Evolutionary conservation across 441 rosid genomes (phyloP).

Genomic region (Theobroma grandiflorum): DNA sequence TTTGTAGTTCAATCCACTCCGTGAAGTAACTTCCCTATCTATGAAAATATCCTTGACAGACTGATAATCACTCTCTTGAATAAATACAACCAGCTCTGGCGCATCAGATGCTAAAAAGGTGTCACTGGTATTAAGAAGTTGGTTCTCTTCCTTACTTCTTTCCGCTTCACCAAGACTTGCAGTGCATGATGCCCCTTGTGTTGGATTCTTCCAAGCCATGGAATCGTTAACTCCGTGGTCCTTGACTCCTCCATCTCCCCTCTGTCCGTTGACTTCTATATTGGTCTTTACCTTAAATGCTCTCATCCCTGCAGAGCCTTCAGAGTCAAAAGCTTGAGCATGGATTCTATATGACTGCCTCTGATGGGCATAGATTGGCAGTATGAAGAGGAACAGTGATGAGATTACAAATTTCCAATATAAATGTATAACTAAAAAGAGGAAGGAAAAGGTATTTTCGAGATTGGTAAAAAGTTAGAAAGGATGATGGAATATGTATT

Average conservation of each 20-base stretch:
- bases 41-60: constrained; percentile 34
- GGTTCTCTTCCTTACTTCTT: constrained; percentile 22
- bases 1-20: constrained; percentile 2
- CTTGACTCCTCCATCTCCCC: constrained; percentile 4
- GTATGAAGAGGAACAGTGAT: neutral
- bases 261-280: neutral
- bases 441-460: too few species aligned
- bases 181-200: neutral
- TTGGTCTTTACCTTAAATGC: constrained; percentile 13
- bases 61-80: constrained; percentile 36
- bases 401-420: neutral
- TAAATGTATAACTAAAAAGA: neutral
- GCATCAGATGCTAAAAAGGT: constrained; percentile 3
- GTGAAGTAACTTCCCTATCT: constrained; percentile 26
- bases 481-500: neutral
- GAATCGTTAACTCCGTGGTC: neutral
- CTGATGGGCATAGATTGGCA: neutral
- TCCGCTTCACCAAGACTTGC: constrained; percentile 16
- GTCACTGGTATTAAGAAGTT: constrained; percentile 6
- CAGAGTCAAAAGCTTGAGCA: neutral
- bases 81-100: constrained; percentile 45
- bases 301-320: constrained; percentile 24
- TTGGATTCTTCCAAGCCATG: constrained; percentile 16
- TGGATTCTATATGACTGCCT: neutral
- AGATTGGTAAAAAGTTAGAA: too few species aligned